These are phyloP conservation scores for Leccinum longicurvipes DNA, from an alignment of 768 basidiomycete species.

Conservation along the genomic window DNA sequence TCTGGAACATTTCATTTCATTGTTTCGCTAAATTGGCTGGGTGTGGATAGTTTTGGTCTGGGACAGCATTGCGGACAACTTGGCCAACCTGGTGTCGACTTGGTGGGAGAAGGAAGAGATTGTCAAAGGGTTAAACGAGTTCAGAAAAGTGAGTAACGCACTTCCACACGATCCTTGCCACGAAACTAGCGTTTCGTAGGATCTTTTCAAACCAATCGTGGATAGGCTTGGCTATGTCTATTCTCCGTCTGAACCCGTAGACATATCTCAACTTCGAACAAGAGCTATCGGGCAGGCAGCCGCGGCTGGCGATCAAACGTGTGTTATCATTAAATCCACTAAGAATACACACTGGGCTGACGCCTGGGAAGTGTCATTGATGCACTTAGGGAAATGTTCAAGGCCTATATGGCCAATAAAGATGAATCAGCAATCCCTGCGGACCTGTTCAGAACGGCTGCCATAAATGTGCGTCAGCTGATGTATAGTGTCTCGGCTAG, in stretches of 20 bases:
- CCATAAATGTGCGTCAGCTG: constrained; percentile 24
- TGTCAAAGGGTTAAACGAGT: constrained; percentile 52
- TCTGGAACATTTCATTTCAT: neutral
- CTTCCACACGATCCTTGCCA: neutral
- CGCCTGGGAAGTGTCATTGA: constrained; percentile 56
- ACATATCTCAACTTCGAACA: constrained; percentile 70
- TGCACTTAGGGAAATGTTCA: constrained; percentile 71
- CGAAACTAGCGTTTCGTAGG: constrained; percentile 33
- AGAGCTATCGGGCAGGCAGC: constrained; percentile 62
- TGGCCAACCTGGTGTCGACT: constrained; percentile 52
- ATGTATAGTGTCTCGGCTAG: neutral
- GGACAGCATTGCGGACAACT: constrained; percentile 59
- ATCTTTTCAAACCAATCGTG: constrained; percentile 71
- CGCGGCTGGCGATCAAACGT: constrained; percentile 41
- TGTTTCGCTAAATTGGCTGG: constrained; percentile 1
- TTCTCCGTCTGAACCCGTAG: constrained; percentile 58
- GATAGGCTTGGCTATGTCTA: constrained; percentile 78
- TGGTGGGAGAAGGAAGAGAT: constrained; percentile 82
- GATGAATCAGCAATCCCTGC: constrained; percentile 78
- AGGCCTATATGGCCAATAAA: constrained; percentile 61
- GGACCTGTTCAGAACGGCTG: constrained; percentile 66
- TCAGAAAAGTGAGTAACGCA: constrained; percentile 50
- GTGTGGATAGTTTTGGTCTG: constrained; percentile 68
- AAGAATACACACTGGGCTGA: neutral
- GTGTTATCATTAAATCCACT: constrained; percentile 3